A percentile compares a stretch with the other conserved stretches of the same genome.
phyloP scores from a whole-genome alignment of 148 eudicot genomes.

The Silene conica region DNA sequence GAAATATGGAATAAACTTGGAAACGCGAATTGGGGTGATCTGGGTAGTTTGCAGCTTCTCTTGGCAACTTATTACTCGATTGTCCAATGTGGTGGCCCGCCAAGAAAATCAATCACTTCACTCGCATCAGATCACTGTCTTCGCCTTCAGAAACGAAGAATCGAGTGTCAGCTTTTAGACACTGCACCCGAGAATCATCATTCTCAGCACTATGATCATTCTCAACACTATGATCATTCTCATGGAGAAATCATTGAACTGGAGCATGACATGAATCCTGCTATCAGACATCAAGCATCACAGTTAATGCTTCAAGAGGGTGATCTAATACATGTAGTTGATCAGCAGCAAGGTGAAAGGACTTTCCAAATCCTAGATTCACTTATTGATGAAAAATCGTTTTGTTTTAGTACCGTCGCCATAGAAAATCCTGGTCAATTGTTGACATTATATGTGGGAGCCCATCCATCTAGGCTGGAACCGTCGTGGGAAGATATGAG shows the following conservation, averaged over 20 bases:
- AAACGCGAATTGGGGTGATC: conserved; percentile 76
- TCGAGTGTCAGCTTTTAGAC: conserved; percentile 44
- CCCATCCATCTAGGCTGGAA: conserved; percentile 70
- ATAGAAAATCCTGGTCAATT: conserved; percentile 39
- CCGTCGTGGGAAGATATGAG: conserved; percentile 87
- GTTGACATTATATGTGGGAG: conserved; percentile 54
- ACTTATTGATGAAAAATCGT: conserved; percentile 38
- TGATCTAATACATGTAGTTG: conserved; percentile 50
- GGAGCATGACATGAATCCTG: conserved; percentile 35
- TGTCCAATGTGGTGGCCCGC: conserved; percentile 54
- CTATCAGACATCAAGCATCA: conserved; percentile 34
- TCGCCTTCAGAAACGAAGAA: conserved; percentile 68
- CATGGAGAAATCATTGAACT: conserved; percentile 51
- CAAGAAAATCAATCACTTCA: conserved; percentile 58
- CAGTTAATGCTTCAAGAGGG: conserved; percentile 53
- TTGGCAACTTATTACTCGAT: conserved; percentile 63
- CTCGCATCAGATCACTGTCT: conserved; percentile 67
- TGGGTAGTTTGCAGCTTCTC: conserved; percentile 61
- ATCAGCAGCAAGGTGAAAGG: conserved; percentile 45
- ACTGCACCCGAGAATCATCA: conserved; percentile 29
- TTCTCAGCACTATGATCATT: conserved; percentile 32
- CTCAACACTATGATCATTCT: conserved; percentile 26
- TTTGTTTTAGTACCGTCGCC: conserved; percentile 45
- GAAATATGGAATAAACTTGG: conserved; percentile 81
- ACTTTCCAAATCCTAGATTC: conserved; percentile 49